These are phyloP conservation scores for Wickerhamiella lipophila DNA, from an alignment of 805 yeast genomes.

Conservation along the genomic window DNA sequence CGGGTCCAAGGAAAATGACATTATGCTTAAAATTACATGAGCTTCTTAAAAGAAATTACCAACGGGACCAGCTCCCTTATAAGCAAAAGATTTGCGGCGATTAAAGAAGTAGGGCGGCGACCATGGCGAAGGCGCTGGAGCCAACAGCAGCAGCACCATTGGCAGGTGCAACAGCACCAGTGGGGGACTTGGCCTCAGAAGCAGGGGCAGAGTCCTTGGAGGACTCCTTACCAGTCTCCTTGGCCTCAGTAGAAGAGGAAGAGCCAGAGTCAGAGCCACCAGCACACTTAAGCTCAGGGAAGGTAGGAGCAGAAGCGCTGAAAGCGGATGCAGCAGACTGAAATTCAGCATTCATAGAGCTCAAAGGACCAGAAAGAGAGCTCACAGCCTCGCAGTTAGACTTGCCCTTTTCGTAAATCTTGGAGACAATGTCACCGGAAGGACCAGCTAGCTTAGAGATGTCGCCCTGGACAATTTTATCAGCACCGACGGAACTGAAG, in stretches of 20 bases:
- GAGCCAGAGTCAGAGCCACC: conserved; percentile 8
- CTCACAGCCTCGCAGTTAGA: conserved; percentile 8
- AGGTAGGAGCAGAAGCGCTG: conserved; percentile 10
- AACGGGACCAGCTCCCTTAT: not conserved
- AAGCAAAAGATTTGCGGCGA: not conserved
- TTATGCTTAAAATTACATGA: not conserved
- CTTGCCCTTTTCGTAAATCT: conserved; percentile 13
- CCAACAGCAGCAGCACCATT: conserved; percentile 1
- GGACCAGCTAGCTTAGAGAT: conserved; percentile 13
- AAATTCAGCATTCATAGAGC: conserved; percentile 10
- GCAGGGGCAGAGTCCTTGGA: conserved; percentile 9
- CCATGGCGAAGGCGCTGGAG: not conserved
- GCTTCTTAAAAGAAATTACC: not conserved
- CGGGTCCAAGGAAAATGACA: not conserved
- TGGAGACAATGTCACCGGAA: conserved; percentile 15
- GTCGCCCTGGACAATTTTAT: conserved; percentile 17
- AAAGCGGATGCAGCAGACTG: conserved; percentile 10
- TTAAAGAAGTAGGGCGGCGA: conserved; percentile 5
- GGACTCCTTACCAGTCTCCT: conserved; percentile 9
- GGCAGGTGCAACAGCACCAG: conserved; percentile 9
- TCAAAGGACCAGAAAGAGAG: conserved; percentile 7
- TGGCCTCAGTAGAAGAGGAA: conserved; percentile 9
- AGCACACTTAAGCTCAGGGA: conserved; percentile 13
- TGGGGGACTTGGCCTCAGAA: conserved; percentile 9
- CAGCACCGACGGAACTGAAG: conserved; percentile 19